A percentile compares a stretch with the other conserved stretches of the same genome.
phyloP scores from a whole-genome alignment of 2,329 filamentous ascomycete species.

The Knufia fluminis region DNA sequence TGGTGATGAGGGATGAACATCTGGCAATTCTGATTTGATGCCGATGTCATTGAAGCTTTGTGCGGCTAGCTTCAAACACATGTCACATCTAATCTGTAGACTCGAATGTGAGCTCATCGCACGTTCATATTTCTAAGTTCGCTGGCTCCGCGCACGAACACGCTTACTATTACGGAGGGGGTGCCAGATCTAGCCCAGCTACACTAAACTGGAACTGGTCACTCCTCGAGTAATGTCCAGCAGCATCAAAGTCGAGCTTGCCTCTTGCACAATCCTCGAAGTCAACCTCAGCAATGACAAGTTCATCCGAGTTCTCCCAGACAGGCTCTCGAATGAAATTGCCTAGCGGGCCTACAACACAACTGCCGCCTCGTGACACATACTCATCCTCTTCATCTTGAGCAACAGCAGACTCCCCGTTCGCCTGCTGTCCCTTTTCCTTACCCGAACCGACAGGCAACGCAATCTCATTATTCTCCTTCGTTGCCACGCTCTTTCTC shows the following conservation, averaged over 20 bases:
- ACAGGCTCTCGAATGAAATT: conserved; percentile 71
- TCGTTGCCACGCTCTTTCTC: conserved; percentile 1
- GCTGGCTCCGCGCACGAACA: too few relatives aligned
- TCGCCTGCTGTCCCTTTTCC: conserved; percentile 11
- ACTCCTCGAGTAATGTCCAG: conserved; percentile 73
- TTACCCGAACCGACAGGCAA: conserved; percentile 27
- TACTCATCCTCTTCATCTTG: conserved; percentile 37
- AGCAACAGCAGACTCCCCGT: conserved; percentile 11
- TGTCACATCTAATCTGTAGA: not conserved
- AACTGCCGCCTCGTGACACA: conserved; percentile 67
- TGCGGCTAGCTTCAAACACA: not conserved
- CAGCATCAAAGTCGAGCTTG: conserved; percentile 71
- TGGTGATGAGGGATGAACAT: not conserved
- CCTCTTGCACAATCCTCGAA: conserved; percentile 81
- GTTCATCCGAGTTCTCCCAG: conserved; percentile 64
- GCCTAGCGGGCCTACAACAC: conserved; percentile 69
- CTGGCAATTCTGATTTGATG: not conserved
- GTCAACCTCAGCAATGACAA: conserved; percentile 67
- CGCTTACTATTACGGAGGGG: conserved; percentile 46
- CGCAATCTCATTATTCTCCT: conserved; percentile 39
- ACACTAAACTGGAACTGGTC: conserved; percentile 54
- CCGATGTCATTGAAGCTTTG: not conserved
- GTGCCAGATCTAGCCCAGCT: conserved; percentile 50
- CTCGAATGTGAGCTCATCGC: not conserved
- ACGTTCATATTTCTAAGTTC: not conserved